phyloP scores from a whole-genome alignment of 306 rosid genomes.

The Chamaecrista fasciculata region DNA sequence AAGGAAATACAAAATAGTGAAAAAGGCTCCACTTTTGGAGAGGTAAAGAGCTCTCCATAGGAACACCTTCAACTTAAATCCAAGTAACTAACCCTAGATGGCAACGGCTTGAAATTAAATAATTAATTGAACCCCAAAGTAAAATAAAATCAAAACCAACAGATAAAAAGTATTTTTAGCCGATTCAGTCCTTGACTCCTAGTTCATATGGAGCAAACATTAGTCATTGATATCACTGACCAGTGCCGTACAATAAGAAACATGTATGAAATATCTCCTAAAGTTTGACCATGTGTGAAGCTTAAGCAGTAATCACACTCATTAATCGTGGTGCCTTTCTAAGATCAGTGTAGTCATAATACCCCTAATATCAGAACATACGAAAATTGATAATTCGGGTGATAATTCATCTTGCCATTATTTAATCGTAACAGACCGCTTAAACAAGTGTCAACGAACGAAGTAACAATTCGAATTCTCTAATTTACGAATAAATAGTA shows the following conservation, averaged over 20 bases:
- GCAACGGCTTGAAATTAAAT: background rate
- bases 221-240: conserved; percentile 1
- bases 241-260: background rate
- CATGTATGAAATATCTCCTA: background rate
- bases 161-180: background rate
- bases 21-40: background rate
- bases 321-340: background rate
- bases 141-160: background rate
- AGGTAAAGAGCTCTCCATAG: background rate
- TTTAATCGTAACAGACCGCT: background rate
- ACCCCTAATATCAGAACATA: background rate
- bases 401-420: background rate
- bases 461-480: background rate
- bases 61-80: background rate
- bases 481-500: background rate
- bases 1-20: conserved; percentile 4
- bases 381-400: background rate
- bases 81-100: conserved; percentile 20
- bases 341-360: conserved; percentile 9
- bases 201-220: background rate
- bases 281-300: background rate
- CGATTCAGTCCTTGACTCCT: background rate
- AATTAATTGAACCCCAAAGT: background rate
- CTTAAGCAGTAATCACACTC: conserved; percentile 8
- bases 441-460: background rate